Evolutionary conservation across 1,284 basidiomycete genomes (phyloP), one percentile per base, ranked within the genome.

Genomic region (Mixia osmundae): DNA sequence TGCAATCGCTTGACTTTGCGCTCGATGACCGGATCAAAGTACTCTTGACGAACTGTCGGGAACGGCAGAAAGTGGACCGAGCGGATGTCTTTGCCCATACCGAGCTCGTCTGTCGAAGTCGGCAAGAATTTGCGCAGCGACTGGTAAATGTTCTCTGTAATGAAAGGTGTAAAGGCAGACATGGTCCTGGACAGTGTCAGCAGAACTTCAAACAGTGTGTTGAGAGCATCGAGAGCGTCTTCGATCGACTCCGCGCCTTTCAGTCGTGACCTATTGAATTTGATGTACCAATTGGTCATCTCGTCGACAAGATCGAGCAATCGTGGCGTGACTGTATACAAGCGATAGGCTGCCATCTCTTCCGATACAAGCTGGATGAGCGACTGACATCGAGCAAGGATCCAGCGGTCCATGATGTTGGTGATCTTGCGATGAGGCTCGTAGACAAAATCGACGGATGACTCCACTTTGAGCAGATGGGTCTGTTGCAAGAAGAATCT

Each of bases 251-350:
- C 77, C 57, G 91, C 80, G 32, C 91, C 91, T 66, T 99, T 99
- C 41, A 99, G 63, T 21, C 91, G 70, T 47, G 75, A 74, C 39
- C 91, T 73, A 61, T 97, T 99, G 66, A 97, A 97, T 37, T 91
- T 83, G 52, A 97, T 97, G 61, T 99, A 97, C 87, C 89, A 95
- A 57, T 99, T 99, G 32, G 91, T 99, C 41, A 97, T 65, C 58
- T 97, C 91, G 49, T 91, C 82, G 31, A 99, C 69, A 43, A 97
- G 71, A 45, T 80, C 77, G 39, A 95, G 65, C 37, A 97, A 63
- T 21, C 80, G 70, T n/a, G 85, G 83, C 42, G 94, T 82, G 59
- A 97, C 80, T 41, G 85, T 95, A 60, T 97, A 97, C n/a, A 99
- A 67, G 39, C 87, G 69, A 61, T 97, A 99, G 9, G 85, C 66